Evolutionary conservation across 129 eudicot species (phyloP), one percentile per base, ranked within the genome.

Genomic region (Chrysanthemum lavandulifolium): DNA sequence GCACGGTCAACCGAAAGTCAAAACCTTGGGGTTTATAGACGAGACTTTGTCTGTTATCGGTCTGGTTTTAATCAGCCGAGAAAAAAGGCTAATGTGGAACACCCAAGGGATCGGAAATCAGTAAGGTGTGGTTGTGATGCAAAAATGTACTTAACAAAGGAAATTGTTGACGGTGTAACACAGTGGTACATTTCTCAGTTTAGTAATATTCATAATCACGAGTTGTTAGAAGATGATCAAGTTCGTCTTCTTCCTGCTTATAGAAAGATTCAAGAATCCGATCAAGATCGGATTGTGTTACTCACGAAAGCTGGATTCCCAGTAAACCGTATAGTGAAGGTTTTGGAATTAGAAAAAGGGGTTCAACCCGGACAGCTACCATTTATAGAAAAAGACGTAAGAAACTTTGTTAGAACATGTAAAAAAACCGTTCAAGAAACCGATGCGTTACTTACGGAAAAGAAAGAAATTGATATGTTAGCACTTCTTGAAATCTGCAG

Each of bases 71-170:
- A 88, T 61, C 95, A 88, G 77, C 95, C 91, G 0, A 81, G 95
- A 50, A 88, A 88, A 79, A 88, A 88, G 68, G 95, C 88, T 13
- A 88, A 88, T 31, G 95, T 88, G 73, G 95, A 88, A 55, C 95
- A 88, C 58, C 95, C 95, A 0, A 83, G 95, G 72, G 95, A 88
- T 33, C 65, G 95, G 50, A 88, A 88, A 82, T 88, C 95, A 3
- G 90, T 88, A 59, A 64, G 95, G 7, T 88, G 95, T 68, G 91
- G 95, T 29, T 88, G 95, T 72, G 95, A 88, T 85, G 95, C 95
- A 8, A 88, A 88, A 47, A 33, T 88, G 83, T 88, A 88, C 59
- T 71, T 88, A 45, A 88, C 95, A 18, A 89, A 89, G 72, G 96
- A 89, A 67, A 78, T 89, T 58, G 83, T 84, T 13, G 81, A 85